Base-by-base conservation (phyloP, 441 rosid species). In the Adansonia gregorii region DNA sequence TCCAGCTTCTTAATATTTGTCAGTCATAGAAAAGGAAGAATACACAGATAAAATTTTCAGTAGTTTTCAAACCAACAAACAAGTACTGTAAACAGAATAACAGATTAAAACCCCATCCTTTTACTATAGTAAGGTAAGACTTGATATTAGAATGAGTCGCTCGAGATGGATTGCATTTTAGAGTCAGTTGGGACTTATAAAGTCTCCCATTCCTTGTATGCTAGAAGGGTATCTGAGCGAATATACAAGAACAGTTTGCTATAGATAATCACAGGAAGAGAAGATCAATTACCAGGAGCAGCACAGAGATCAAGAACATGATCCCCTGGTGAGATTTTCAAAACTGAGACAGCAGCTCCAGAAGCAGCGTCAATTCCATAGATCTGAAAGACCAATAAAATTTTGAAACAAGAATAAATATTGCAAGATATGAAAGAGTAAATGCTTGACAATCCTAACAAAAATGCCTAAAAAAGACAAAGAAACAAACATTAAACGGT, bases 331-430 rank as follows among this genome's bases (percentile, higher is more conserved):
- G 89, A 87, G 51, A 93, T 82, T 75, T 81, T 77, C 88, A 95
- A 83, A 17, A 93, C 94, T 43, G 80, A 81, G 76, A 93, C 95
- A 73, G 98, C 93, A 7, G 99, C 97, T 31, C 97, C 98, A 4
- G 98, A 93, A 77, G 98, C 97, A 58, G 97, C 97, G 80, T 93
- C 96, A 65, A 95, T 89, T 73, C 98, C 99, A 87, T 90, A 95
- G 67, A 95, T 85, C 98, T 92, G 80, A 55, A 81, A 71, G 41
- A 41, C 48, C 59, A 61, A 35, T 35, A 72, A 39, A 35, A 54
- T n/a, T 6, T 4, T 3, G 3, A 48, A 10, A 71, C 39, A 15
- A 55, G 41, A 15, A 46, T 45, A 0, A 48, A 19, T 27, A 15
- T 12, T 19, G 15, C 68, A 63, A 41, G 68, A 48, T 22, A 46